Conservation (phyloP, 1,139 yeast species). For the Yamadazyma diddensiae region DNA sequence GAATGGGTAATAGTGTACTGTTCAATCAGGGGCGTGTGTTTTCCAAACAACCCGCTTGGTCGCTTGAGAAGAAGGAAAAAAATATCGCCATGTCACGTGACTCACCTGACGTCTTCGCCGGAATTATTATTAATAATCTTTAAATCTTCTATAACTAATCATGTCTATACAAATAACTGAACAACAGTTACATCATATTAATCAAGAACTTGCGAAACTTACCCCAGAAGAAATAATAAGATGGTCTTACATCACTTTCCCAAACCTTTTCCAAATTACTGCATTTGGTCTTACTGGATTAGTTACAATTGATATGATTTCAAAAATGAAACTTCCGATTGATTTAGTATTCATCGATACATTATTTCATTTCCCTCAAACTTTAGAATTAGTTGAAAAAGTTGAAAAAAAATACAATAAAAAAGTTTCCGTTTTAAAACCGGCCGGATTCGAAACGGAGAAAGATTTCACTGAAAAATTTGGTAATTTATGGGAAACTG, state of each 20-base stretch:
- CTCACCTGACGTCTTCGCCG: slow-evolving; percentile 1
- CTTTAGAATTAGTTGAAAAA: slow-evolving; percentile 66
- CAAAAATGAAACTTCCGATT: slow-evolving; percentile 55
- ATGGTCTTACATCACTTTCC: slow-evolving; percentile 84
- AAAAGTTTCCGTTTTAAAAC: slow-evolving; percentile 61
- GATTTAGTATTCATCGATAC: slow-evolving; percentile 89
- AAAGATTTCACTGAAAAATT: slow-evolving; percentile 62
- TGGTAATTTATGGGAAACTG: slow-evolving; percentile 85
- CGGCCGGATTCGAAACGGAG: slow-evolving; percentile 54
- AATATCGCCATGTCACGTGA: slow-evolving; percentile 10
- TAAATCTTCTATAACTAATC: neutral
- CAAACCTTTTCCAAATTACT: slow-evolving; percentile 82
- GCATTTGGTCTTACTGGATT: slow-evolving; percentile 94
- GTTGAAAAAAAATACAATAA: slow-evolving; percentile 56
- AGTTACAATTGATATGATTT: slow-evolving; percentile 80
- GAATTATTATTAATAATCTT: neutral
- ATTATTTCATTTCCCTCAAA: slow-evolving; percentile 89
- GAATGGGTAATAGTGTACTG: no score
- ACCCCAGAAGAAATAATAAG: slow-evolving; percentile 69
- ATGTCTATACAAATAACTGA: slow-evolving; percentile 13
- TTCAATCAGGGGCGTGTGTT: no score
- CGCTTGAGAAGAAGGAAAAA: slow-evolving; percentile 4
- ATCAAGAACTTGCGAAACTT: slow-evolving; percentile 52
- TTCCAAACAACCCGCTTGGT: slow-evolving; percentile 1
- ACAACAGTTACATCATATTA: slow-evolving; percentile 59